Percentiles rank a stretch among this genome's conserved stretches.
Evolutionary conservation across 2,329 filamentous ascomycete genomes (phyloP).

Genomic region (Aspergillus brasiliensis): DNA sequence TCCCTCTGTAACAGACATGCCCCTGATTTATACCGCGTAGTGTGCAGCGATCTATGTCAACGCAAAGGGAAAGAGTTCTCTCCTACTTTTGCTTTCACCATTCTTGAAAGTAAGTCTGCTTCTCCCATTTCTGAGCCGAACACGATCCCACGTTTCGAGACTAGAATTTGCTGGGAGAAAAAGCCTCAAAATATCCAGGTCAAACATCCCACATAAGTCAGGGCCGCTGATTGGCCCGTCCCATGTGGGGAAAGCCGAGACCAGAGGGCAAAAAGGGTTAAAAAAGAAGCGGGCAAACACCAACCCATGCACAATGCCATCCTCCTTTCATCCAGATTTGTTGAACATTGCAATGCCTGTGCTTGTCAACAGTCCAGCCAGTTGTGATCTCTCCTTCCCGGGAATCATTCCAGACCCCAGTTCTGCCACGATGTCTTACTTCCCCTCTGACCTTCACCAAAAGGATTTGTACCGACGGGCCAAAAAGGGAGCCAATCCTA

Average conservation of each 20-base stretch:
- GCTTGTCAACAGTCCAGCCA: not conserved
- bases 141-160: not conserved
- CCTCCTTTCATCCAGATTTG: not conserved
- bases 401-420: not conserved
- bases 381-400: too few species aligned
- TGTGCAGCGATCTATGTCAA: too few species aligned
- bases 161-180: not conserved
- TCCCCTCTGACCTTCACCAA: not conserved
- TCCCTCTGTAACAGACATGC: not conserved
- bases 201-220: slow-evolving; percentile 15
- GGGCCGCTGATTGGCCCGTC: slow-evolving; percentile 10
- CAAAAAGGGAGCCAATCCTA: slow-evolving; percentile 6
- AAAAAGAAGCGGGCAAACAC: slow-evolving; percentile 1
- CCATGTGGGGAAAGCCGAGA: slow-evolving; percentile 15
- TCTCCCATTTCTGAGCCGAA: not conserved
- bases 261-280: slow-evolving; percentile 1
- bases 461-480: not conserved
- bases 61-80: not conserved
- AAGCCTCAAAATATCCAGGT: slow-evolving; percentile 6
- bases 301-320: not conserved
- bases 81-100: not conserved
- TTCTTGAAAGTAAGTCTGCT: not conserved
- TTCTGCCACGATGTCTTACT: not conserved
- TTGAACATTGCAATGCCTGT: not conserved
- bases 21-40: not conserved